phyloP scores from a whole-genome alignment of 805 yeast genomes.

The Saccharomyces kudriavzevii region DNA sequence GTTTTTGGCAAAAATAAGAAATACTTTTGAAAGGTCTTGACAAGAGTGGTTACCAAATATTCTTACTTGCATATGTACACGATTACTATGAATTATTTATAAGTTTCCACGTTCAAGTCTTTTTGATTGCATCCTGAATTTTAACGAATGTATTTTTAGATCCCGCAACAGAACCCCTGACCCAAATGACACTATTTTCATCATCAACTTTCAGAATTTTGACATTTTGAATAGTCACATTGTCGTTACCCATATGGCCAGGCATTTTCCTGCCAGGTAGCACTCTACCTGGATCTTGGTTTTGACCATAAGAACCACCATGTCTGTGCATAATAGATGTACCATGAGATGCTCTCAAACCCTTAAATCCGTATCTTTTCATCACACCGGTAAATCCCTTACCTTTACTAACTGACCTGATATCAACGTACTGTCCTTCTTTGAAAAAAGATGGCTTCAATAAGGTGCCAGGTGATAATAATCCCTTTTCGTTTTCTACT shows the following conservation, averaged over 20 bases:
- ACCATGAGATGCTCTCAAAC: slow-evolving; percentile 93
- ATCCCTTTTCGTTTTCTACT: slow-evolving; percentile 55
- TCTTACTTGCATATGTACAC: neutral
- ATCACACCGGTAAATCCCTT: slow-evolving; percentile 97
- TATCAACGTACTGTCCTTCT: slow-evolving; percentile 76
- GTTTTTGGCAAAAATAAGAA: neutral
- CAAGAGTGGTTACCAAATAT: neutral
- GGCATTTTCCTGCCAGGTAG: slow-evolving; percentile 98
- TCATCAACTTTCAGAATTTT: slow-evolving; percentile 74
- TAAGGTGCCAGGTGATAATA: slow-evolving; percentile 70
- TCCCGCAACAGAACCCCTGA: slow-evolving; percentile 89
- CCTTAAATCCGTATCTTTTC: slow-evolving; percentile 87
- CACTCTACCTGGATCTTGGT: slow-evolving; percentile 92
- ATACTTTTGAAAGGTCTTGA: no score
- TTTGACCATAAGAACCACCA: slow-evolving; percentile 95
- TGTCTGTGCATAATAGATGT: slow-evolving; percentile 87
- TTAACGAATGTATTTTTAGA: slow-evolving; percentile 68
- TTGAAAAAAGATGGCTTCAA: slow-evolving; percentile 78
- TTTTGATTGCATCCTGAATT: slow-evolving; percentile 70
- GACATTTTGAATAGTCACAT: slow-evolving; percentile 66
- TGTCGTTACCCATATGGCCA: slow-evolving; percentile 84
- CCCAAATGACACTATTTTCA: slow-evolving; percentile 69
- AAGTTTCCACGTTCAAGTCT: slow-evolving; percentile 6
- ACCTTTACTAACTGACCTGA: slow-evolving; percentile 75
- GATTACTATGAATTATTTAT: neutral